Conservation (phyloP, 352 stramenopile genomes). For the Pythium rishiriense region DNA sequence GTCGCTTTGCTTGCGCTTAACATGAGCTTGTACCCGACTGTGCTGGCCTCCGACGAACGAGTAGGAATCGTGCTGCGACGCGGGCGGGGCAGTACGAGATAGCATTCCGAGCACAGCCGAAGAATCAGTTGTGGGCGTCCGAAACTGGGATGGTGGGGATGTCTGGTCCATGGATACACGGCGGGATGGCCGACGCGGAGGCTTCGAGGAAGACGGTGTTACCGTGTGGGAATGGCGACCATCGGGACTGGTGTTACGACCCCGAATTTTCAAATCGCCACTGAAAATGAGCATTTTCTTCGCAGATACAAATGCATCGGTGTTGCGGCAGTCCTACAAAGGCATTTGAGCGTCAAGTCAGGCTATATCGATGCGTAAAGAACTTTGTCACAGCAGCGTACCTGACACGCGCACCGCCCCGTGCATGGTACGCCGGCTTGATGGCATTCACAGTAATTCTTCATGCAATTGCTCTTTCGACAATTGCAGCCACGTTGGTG, state of each 20-base stretch:
- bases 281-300: constrained; percentile 74
- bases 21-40: constrained; percentile 1
- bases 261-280: constrained; percentile 13
- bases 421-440: constrained; percentile 88
- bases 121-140: constrained; percentile 6
- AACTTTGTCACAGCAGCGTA: constrained; percentile 9
- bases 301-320: constrained; percentile 60
- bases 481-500: constrained; percentile 96
- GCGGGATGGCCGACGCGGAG: constrained; percentile 27
- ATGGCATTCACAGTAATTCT: constrained; percentile 98
- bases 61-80: constrained; percentile 14
- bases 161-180: constrained; percentile 28
- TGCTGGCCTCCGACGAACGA: not conserved
- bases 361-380: too few relatives aligned
- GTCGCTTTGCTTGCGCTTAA: constrained; percentile 25
- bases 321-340: constrained; percentile 54
- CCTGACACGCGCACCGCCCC: constrained; percentile 78
- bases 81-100: constrained; percentile 53
- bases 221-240: constrained; percentile 5
- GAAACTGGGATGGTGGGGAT: constrained; percentile 13
- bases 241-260: constrained; percentile 15
- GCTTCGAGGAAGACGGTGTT: constrained; percentile 16
- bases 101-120: constrained; percentile 49
- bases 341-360: too few relatives aligned
- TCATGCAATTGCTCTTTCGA: constrained; percentile 95